Conservation (phyloP, 768 basidiomycete genomes). For the Calvatia gigantea region DNA sequence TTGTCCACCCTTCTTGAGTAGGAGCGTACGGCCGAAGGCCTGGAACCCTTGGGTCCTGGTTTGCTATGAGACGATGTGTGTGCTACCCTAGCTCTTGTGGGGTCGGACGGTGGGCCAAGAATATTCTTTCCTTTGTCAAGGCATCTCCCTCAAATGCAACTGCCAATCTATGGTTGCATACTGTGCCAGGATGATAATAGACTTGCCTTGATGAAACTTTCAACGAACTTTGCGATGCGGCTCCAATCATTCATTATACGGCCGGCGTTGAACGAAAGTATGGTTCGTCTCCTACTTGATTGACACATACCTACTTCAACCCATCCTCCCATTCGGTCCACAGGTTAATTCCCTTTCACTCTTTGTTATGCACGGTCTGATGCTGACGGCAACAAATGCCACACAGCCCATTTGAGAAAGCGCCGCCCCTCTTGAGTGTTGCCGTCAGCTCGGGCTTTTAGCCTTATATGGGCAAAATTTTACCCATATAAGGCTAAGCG, state of each 20-base stretch:
- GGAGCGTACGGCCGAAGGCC: conserved; percentile 72
- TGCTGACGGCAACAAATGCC: conserved; percentile 35
- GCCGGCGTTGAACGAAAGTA: conserved; percentile 41
- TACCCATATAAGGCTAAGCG: too few species aligned
- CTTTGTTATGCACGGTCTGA: conserved; percentile 44
- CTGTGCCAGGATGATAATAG: too few species aligned
- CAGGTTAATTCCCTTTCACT: conserved; percentile 40
- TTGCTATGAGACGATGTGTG: conserved; percentile 68
- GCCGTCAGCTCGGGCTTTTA: too few species aligned
- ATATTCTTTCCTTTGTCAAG: conserved; percentile 38
- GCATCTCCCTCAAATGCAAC: conserved; percentile 33
- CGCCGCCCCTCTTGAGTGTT: conserved; percentile 34
- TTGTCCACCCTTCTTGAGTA: conserved; percentile 77
- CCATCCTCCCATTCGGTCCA: conserved; percentile 40
- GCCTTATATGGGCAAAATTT: too few species aligned
- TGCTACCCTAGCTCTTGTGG: conserved; percentile 42
- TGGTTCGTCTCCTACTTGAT: conserved; percentile 12
- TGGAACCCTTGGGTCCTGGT: conserved; percentile 35
- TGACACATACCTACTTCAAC: conserved; percentile 31
- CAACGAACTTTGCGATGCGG: conserved; percentile 38
- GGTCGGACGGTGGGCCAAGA: conserved; percentile 52
- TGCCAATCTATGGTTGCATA: conserved; percentile 20
- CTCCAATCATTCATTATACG: conserved; percentile 34
- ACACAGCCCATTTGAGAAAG: conserved; percentile 37
- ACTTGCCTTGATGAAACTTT: too few species aligned